phyloP scores from a whole-genome alignment of 805 yeast genomes.

The Saturnispora kantuleensis region DNA sequence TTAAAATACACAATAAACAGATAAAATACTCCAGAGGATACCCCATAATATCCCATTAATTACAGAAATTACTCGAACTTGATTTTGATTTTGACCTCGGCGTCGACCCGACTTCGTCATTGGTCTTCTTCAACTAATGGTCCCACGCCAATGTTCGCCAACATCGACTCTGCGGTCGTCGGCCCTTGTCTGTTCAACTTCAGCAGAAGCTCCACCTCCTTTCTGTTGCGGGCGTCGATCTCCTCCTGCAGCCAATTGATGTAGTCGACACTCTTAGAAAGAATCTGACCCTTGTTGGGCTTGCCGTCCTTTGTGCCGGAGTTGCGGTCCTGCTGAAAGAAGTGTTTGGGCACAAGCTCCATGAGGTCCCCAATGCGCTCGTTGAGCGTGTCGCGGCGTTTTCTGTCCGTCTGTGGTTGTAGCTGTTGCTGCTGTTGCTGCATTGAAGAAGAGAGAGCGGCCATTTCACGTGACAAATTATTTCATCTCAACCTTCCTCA shows the following conservation, averaged over 20 bases:
- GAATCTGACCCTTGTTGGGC: conserved; percentile 76
- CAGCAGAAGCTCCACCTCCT: conserved; percentile 64
- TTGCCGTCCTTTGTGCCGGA: conserved; percentile 75
- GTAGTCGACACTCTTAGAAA: conserved; percentile 67
- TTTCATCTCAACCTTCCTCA: too few species aligned
- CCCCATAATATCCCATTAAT: conserved; percentile 13
- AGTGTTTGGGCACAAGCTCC: conserved; percentile 27
- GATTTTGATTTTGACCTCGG: background rate
- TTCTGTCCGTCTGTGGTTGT: conserved; percentile 27
- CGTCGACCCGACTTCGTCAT: background rate
- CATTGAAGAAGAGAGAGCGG: background rate
- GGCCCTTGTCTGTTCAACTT: conserved; percentile 29
- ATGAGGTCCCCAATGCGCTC: conserved; percentile 43
- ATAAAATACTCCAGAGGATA: too few species aligned
- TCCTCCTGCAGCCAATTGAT: conserved; percentile 55
- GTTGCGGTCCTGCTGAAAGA: conserved; percentile 37
- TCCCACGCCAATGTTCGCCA: conserved; percentile 76
- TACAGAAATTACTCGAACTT: background rate
- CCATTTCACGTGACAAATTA: background rate
- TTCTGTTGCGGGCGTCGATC: conserved; percentile 70
- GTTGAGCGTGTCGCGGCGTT: conserved; percentile 47
- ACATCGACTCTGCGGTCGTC: conserved; percentile 72
- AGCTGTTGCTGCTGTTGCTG: conserved; percentile 13
- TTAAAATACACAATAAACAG: too few species aligned
- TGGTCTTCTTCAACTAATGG: conserved; percentile 42